Base-by-base conservation (phyloP, 2,329 filamentous ascomycete species). In the Aspergillus sp. region DNA sequence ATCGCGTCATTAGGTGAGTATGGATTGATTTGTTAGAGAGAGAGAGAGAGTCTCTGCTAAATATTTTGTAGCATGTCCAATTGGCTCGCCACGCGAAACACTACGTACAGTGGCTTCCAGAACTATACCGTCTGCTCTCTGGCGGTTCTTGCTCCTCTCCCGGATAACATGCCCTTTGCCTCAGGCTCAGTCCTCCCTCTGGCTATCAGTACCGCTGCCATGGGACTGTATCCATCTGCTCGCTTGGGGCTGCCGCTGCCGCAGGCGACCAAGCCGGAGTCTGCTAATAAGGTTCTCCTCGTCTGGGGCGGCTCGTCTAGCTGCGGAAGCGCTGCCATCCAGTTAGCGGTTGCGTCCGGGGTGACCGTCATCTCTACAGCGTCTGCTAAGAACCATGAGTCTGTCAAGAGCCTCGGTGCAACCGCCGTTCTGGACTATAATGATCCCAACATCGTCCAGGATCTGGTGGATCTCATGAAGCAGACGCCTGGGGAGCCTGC, bases 241-340 rank as follows among this genome's bases (percentile, higher is more conserved):
- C 12, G 25, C 3, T 34, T 53, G 8, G 42, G 37, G 8, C 37
- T 53, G 1, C 52, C 53, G 4, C 40, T 42, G 27, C 51, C 40
- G 15, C 39, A 33, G 5, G 32, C 37, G 10, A 10, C 22, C 13
- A n/a, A 19, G 0, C 44, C 53, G 24, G 30, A 16, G 2, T 53
- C 29, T 24, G 26, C 20, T 3, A 35, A 32, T 4, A 46, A 47
- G 22, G 44, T 30, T 6, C n/a, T 69, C 10, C 36, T 68, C 22
- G 43, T 69, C 15, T 68, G 63, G 56, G 66, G 64, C 15, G 66
- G 60, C 2, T 56, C 60, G 4, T 61, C 60, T 1, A 61, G 58
- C 1, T 60, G 66, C 10, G 66, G 66, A 1, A 53, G 55, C n/a
- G 56, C 55, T 13, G 56, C 57, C 1, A 55, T 67, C 6, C 64